Evolutionary conservation across 2,329 filamentous ascomycete genomes (phyloP).

Genomic region (Seiridium unicorne): DNA sequence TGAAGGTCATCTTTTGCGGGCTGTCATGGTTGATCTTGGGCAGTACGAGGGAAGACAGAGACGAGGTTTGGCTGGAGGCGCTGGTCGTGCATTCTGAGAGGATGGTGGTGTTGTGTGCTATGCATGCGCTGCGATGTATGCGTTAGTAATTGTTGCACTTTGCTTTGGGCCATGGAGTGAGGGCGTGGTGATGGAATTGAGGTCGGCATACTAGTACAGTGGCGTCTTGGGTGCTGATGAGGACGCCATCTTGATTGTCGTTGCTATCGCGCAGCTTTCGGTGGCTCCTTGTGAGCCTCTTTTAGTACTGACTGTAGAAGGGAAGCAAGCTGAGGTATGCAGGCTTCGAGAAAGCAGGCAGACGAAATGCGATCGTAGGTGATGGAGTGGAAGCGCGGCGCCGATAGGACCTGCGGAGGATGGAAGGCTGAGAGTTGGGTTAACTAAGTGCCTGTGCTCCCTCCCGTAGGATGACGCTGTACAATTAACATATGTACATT

Average conservation of each 20-base stretch:
- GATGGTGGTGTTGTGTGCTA: slow-evolving; percentile 91
- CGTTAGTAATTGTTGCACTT: slow-evolving; percentile 12
- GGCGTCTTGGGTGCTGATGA: slow-evolving; percentile 67
- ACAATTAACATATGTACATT: no score
- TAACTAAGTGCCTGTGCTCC: no score
- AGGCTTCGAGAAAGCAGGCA: no score
- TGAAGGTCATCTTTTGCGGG: slow-evolving; percentile 90
- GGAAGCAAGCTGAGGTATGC: no score
- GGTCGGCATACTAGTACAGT: slow-evolving; percentile 65
- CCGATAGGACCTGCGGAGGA: not conserved
- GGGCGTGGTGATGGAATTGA: not conserved
- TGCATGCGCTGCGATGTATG: slow-evolving; percentile 68
- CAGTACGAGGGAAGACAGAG: slow-evolving; percentile 88
- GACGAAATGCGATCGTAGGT: not conserved
- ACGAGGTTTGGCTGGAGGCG: slow-evolving; percentile 77
- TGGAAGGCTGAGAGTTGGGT: not conserved
- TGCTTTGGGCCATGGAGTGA: slow-evolving; percentile 7
- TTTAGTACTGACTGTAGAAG: not conserved
- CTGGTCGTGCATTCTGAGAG: slow-evolving; percentile 89
- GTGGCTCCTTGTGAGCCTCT: not conserved
- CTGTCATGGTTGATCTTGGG: slow-evolving; percentile 84
- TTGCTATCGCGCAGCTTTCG: not conserved
- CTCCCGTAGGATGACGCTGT: no score
- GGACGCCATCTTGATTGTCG: slow-evolving; percentile 58
- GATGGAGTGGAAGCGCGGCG: not conserved